Percentiles rank a stretch among this genome's conserved stretches.
Evolutionary conservation across 2,329 filamentous ascomycete genomes (phyloP).

Genomic region (Fusarium sp.): DNA sequence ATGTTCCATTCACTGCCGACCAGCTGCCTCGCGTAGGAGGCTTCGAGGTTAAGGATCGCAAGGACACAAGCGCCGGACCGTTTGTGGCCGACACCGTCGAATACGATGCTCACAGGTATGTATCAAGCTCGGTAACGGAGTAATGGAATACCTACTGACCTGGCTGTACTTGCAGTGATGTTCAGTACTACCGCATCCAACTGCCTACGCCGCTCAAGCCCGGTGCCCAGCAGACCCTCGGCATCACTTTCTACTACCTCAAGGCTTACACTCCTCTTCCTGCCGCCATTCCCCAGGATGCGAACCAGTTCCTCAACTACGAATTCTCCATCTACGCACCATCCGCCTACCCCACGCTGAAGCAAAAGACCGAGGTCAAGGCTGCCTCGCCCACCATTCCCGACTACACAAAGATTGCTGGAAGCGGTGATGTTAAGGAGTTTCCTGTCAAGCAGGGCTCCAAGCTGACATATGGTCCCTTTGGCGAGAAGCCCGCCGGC

Average conservation of each 20-base stretch:
- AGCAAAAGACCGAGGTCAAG: conserved; percentile 98
- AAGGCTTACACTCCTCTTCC: conserved; percentile 84
- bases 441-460: conserved; percentile 84
- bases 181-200: conserved; percentile 85
- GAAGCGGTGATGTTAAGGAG: conserved; percentile 67
- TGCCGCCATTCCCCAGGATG: conserved; percentile 82
- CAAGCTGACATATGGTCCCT: conserved; percentile 91
- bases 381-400: conserved; percentile 80
- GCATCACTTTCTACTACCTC: conserved; percentile 85
- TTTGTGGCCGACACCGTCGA: conserved; percentile 78
- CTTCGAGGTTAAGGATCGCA: conserved; percentile 93
- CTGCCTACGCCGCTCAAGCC: conserved; percentile 80
- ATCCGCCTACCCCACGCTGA: conserved; percentile 84
- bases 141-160: conserved; percentile 25
- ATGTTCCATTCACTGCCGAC: conserved; percentile 82
- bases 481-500: conserved; percentile 82
- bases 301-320: conserved; percentile 87
- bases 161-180: conserved; percentile 62
- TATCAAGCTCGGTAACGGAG: conserved; percentile 24
- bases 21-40: conserved; percentile 83
- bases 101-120: conserved; percentile 68
- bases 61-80: conserved; percentile 72
- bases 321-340: conserved; percentile 86
- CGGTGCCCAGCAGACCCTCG: conserved; percentile 83
- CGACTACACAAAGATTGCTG: conserved; percentile 82